A percentile compares a stretch with the other conserved stretches of the same genome.
Evolutionary conservation across 2,329 filamentous ascomycete species (phyloP).

Genomic region (Trichophyton simii): DNA sequence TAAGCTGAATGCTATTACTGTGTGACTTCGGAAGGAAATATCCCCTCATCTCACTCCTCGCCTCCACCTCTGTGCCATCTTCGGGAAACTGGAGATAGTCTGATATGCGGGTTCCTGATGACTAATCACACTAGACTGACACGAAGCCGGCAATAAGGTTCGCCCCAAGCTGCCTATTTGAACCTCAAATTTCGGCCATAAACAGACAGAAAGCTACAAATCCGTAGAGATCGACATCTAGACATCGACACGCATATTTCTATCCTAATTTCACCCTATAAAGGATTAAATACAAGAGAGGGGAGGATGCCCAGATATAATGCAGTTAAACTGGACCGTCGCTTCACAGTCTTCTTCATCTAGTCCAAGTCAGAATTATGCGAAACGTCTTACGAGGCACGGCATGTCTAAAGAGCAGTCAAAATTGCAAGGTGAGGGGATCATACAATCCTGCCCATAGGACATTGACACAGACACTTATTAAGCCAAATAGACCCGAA

Average conservation of each 20-base stretch:
- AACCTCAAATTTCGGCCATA: too few relatives aligned
- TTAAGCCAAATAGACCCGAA: neutral
- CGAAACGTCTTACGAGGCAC: neutral
- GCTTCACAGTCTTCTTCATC: neutral
- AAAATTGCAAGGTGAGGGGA: neutral
- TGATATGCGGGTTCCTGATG: too few relatives aligned
- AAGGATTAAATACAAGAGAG: neutral
- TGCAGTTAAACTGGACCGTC: neutral
- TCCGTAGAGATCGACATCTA: neutral
- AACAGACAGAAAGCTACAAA: too few relatives aligned
- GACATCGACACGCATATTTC: neutral
- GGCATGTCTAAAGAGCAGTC: neutral
- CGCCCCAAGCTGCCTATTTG: too few relatives aligned
- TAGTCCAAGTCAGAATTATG: neutral
- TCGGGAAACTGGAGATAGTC: neutral
- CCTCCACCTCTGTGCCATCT: neutral
- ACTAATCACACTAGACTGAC: too few relatives aligned
- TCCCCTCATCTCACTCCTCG: neutral
- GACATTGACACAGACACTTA: neutral
- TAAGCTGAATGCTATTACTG: neutral
- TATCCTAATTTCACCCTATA: too few relatives aligned
- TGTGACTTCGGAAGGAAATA: too few relatives aligned
- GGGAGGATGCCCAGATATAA: neutral
- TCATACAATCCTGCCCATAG: neutral
- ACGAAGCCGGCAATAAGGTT: too few relatives aligned